A percentile compares a stretch with the other conserved stretches of the same genome.
phyloP scores from a whole-genome alignment of 306 rosid species.

The Hippophae tibetana region DNA sequence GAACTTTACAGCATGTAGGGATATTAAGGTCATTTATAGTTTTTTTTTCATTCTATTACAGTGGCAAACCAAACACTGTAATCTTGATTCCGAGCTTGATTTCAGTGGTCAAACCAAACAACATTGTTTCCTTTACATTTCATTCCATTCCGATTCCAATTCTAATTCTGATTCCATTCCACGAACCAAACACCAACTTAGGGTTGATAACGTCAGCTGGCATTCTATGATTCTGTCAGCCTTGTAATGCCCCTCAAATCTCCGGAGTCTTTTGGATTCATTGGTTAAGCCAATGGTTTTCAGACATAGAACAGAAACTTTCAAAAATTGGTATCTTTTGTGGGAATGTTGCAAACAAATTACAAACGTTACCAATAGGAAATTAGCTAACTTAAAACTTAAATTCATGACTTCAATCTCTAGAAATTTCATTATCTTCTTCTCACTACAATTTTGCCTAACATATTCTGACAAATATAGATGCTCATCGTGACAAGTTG shows the following conservation, averaged over 20 bases:
- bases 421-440: background rate
- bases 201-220: background rate
- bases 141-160: no score
- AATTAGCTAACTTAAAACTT: background rate
- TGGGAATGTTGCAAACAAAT: background rate
- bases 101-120: no score
- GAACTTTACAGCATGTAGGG: no score
- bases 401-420: background rate
- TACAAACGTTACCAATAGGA: background rate
- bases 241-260: background rate
- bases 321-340: background rate
- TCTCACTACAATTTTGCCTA: background rate
- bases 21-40: no score
- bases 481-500: conserved; percentile 58
- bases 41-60: no score
- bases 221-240: conserved; percentile 2
- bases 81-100: no score
- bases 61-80: no score
- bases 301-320: background rate
- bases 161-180: no score
- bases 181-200: no score
- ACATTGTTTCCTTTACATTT: no score
- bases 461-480: conserved; percentile 29
- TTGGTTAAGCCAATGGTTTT: background rate
- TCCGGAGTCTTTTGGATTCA: background rate